These are phyloP conservation scores for Mrakia frigida DNA, from an alignment of 768 basidiomycete species.

Conservation along the genomic window DNA sequence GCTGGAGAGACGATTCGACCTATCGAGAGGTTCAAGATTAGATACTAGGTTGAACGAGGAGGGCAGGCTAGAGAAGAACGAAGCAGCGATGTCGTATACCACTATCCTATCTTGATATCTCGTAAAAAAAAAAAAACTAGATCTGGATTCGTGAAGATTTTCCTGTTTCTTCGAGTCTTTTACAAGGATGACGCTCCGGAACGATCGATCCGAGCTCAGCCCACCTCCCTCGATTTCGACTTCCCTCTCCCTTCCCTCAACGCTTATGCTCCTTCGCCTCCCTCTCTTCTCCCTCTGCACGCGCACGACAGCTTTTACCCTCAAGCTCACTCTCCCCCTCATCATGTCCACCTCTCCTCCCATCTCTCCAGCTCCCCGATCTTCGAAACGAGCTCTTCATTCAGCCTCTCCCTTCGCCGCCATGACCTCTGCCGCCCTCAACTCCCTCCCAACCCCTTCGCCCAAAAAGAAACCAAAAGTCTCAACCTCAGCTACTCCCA, in stretches of 20 bases:
- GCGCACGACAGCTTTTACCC: too few species aligned
- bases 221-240: neutral
- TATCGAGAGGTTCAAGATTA: slow-evolving; percentile 10
- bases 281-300: neutral
- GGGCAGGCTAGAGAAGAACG: neutral
- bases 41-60: neutral
- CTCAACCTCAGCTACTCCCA: too few species aligned
- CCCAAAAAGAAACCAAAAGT: neutral
- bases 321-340: neutral
- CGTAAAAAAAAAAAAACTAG: too few species aligned
- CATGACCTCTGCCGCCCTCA: neutral
- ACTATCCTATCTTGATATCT: too few species aligned
- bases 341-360: neutral
- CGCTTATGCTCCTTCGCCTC: neutral
- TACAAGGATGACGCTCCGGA: neutral
- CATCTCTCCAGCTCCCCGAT: neutral
- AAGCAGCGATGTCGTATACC: too few species aligned
- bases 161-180: neutral
- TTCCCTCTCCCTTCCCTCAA: neutral
- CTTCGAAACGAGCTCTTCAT: neutral
- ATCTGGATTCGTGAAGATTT: too few species aligned
- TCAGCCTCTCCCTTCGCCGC: neutral
- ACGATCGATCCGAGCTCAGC: neutral
- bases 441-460: neutral
- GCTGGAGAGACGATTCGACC: slow-evolving; percentile 7